phyloP scores from a whole-genome alignment of 805 yeast species.

The Ogataea polymorpha region DNA sequence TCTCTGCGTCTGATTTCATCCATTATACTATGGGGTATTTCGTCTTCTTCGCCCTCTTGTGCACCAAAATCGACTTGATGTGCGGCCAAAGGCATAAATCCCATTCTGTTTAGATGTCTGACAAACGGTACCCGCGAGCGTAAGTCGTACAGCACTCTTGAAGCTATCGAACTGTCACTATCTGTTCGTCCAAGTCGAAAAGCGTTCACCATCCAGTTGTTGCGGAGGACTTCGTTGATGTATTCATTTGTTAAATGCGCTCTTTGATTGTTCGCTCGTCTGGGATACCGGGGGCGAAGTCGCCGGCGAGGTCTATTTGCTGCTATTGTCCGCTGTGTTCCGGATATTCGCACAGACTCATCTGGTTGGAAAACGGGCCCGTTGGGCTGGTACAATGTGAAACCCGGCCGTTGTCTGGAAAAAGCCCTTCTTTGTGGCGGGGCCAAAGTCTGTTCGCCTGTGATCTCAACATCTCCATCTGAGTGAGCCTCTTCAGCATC shows the following conservation, averaged over 20 bases:
- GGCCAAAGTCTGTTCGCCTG: conserved; percentile 21
- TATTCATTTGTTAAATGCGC: neutral
- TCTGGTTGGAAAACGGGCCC: conserved; percentile 15
- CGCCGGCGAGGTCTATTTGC: conserved; percentile 2
- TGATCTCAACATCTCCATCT: conserved; percentile 25
- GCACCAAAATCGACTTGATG: neutral
- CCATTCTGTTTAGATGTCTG: conserved; percentile 7
- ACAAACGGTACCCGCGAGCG: conserved; percentile 8
- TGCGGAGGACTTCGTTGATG: neutral
- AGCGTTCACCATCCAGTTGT: conserved; percentile 9
- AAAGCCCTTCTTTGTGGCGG: conserved; percentile 13
- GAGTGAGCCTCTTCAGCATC: conserved; percentile 17
- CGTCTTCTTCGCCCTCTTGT: conserved; percentile 20
- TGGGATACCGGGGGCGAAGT: conserved; percentile 4
- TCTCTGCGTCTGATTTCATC: conserved; percentile 27
- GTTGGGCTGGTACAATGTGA: conserved; percentile 14
- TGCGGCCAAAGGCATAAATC: conserved; percentile 5
- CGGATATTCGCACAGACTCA: conserved; percentile 10
- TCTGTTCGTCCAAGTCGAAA: conserved; percentile 2
- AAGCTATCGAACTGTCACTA: conserved; percentile 8
- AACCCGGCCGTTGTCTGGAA: conserved; percentile 15
- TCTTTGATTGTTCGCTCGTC: neutral
- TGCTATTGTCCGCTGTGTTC: neutral
- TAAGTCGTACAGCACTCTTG: conserved; percentile 9
- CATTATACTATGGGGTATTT: conserved; percentile 29